These are phyloP conservation scores for Paramecium octaurelia DNA, from an alignment of 73 alveolate genomes.

Conservation along the genomic window DNA sequence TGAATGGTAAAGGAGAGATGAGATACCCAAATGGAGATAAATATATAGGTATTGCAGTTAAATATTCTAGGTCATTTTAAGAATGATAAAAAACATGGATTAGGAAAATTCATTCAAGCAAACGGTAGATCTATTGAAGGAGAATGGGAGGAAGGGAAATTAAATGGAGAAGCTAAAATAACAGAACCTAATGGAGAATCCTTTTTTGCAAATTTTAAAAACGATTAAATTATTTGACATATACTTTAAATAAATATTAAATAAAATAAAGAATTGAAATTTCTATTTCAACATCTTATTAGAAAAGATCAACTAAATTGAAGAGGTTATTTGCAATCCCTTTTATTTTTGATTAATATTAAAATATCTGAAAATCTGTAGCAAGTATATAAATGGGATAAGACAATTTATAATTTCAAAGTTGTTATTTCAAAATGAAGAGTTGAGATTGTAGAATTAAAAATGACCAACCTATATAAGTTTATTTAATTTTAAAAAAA, in stretches of 20 bases:
- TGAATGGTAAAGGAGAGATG: conserved; percentile 18
- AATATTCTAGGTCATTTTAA: not conserved
- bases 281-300: not conserved
- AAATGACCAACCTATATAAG: too few relatives aligned
- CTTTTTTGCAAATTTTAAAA: not conserved
- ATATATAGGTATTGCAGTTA: conserved; percentile 60
- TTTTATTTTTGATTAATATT: too few relatives aligned
- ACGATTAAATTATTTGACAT: not conserved
- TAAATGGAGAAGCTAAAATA: conserved; percentile 7
- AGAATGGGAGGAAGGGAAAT: conserved; percentile 34
- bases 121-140: conserved; percentile 47
- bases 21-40: conserved; percentile 21
- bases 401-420: too few relatives aligned
- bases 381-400: too few relatives aligned
- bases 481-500: too few relatives aligned
- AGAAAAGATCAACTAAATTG: too few relatives aligned
- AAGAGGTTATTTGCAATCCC: too few relatives aligned
- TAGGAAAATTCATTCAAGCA: not conserved
- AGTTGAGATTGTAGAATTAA: too few relatives aligned
- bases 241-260: not conserved
- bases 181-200: not conserved
- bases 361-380: too few relatives aligned
- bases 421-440: too few relatives aligned
- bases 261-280: not conserved
- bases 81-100: conserved; percentile 34